Conservation (phyloP, 441 rosid genomes). For the Aleurites moluccanus region DNA sequence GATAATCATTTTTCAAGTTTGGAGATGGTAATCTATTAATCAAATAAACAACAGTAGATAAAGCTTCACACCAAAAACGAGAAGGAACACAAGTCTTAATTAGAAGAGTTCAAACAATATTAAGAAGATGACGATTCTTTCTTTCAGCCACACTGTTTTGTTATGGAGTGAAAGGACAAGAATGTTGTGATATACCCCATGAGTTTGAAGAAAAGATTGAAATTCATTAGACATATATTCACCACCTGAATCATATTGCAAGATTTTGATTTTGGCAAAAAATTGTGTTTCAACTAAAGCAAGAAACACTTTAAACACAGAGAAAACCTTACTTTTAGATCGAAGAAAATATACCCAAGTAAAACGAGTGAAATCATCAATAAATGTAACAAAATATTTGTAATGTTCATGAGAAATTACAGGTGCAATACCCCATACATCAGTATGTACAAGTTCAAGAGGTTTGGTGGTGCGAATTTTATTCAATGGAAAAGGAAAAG, state of each 20-base stretch:
- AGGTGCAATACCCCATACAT: no score
- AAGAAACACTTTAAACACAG: not conserved
- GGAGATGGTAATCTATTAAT: conserved; percentile 2
- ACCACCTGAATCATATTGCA: not conserved
- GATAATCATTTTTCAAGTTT: not conserved
- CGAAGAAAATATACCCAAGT: no score
- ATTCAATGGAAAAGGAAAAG: no score
- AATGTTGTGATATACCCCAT: not conserved
- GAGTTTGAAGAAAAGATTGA: not conserved
- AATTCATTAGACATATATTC: conserved; percentile 1
- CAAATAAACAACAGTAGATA: not conserved
- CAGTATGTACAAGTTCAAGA: not conserved
- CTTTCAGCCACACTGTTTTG: conserved; percentile 14
- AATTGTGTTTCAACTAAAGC: not conserved
- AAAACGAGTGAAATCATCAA: no score
- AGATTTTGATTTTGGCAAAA: not conserved
- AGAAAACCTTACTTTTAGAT: no score
- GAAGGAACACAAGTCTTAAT: no score
- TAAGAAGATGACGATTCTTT: conserved; percentile 14
- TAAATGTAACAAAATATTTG: no score
- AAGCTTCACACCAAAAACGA: conserved; percentile 10
- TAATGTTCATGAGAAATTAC: no score
- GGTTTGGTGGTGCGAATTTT: not conserved
- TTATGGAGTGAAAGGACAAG: conserved; percentile 9
- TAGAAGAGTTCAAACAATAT: conserved; percentile 1